Conservation (phyloP, 306 rosid genomes). For the Rosa persica region DNA sequence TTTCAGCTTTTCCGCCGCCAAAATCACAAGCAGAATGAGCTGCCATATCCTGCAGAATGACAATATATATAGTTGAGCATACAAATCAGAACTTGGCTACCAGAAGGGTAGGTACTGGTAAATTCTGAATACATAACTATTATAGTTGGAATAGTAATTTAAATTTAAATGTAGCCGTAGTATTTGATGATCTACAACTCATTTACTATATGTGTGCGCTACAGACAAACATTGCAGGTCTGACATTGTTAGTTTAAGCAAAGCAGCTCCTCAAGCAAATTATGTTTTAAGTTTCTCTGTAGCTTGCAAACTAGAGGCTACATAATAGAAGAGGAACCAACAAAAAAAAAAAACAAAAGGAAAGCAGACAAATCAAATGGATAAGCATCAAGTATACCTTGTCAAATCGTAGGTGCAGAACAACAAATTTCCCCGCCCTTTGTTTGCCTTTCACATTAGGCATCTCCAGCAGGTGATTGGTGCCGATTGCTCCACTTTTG, state of each 20-base stretch:
- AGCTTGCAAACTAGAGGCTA: background rate
- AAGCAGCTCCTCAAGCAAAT: background rate
- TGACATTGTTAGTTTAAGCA: background rate
- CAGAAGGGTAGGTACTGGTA: background rate
- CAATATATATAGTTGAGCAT: background rate
- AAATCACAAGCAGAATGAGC: slow-evolving; percentile 99
- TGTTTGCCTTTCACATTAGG: slow-evolving; percentile 36
- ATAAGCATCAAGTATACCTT: slow-evolving; percentile 51
- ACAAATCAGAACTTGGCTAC: background rate
- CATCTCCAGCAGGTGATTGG: slow-evolving; percentile 51
- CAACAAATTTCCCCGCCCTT: slow-evolving; percentile 72
- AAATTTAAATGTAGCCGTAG: background rate
- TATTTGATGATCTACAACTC: too few relatives aligned
- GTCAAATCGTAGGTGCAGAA: slow-evolving; percentile 87
- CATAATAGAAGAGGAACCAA: background rate
- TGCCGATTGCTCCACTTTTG: slow-evolving; percentile 31
- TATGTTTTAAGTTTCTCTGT: background rate
- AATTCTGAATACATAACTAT: background rate
- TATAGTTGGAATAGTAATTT: background rate
- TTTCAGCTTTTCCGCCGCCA: slow-evolving; percentile 96
- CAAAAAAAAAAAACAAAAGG: too few relatives aligned
- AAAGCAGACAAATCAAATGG: slow-evolving; percentile 6
- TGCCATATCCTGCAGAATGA: slow-evolving; percentile 82
- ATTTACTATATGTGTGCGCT: background rate
- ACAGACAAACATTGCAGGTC: background rate